Conservation (phyloP, 2,329 filamentous ascomycete genomes). For the Teratosphaeria zuluensis region DNA sequence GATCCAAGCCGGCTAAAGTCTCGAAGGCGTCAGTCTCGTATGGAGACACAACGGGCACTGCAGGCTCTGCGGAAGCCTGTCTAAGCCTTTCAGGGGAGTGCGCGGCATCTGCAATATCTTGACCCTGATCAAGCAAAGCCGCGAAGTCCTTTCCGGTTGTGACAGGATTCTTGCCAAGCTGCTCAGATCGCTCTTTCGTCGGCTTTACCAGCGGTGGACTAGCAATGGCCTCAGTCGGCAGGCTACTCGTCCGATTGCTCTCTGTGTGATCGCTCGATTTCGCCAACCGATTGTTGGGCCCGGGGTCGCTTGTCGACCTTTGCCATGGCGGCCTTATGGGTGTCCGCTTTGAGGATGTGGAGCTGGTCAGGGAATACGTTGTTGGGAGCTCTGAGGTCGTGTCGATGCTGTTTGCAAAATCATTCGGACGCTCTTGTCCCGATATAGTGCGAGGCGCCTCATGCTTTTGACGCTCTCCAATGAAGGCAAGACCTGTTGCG, state of each 20-base stretch:
- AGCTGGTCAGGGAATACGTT: constrained; percentile 25
- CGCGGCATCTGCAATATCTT: neutral
- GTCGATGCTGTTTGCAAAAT: constrained; percentile 6
- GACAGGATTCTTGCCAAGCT: neutral
- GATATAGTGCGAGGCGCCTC: neutral
- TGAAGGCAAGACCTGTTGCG: neutral
- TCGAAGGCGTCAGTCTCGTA: neutral
- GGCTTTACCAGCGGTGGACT: neutral
- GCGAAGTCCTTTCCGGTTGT: neutral
- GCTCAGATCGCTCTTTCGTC: neutral
- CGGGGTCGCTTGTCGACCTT: constrained; percentile 16
- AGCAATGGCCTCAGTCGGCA: neutral
- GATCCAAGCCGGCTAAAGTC: constrained; percentile 1
- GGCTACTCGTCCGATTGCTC: neutral
- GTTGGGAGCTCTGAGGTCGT: constrained; percentile 25
- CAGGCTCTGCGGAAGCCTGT: neutral
- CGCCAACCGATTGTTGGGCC: neutral
- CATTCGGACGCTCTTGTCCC: neutral
- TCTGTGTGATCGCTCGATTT: neutral
- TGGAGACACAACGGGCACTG: neutral
- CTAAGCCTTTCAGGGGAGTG: neutral
- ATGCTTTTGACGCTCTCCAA: neutral
- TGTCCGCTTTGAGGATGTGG: constrained; percentile 13
- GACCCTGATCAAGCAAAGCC: neutral
- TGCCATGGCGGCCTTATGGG: constrained; percentile 7